These are phyloP conservation scores for Knoxia roxburghii DNA, from an alignment of 257 asterid species.

Conservation along the genomic window DNA sequence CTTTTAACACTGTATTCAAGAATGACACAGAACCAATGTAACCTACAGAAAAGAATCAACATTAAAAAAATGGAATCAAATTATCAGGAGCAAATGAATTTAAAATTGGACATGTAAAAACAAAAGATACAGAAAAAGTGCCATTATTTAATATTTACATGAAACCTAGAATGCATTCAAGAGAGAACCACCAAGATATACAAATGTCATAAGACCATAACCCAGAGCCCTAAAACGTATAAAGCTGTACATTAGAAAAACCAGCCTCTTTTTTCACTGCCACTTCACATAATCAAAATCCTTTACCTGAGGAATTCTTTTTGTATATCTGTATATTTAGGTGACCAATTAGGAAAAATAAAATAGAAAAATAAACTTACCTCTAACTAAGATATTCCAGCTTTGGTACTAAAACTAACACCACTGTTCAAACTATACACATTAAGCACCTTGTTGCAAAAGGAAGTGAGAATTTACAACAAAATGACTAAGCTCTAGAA, in stretches of 20 bases:
- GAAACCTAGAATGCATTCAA: background rate
- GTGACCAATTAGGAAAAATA: background rate
- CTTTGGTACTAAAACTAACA: background rate
- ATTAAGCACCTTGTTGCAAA: background rate
- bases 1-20: conserved; percentile 72
- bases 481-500: background rate
- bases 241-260: background rate
- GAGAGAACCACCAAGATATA: background rate
- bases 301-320: background rate
- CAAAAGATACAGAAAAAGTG: background rate
- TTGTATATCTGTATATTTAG: background rate
- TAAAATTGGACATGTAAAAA: background rate
- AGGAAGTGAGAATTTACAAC: background rate
- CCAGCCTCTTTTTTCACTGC: background rate
- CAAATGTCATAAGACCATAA: background rate
- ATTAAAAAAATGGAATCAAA: background rate
- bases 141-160: background rate
- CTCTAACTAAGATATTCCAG: background rate
- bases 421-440: background rate
- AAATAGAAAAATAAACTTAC: background rate
- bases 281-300: background rate
- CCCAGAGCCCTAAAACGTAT: background rate
- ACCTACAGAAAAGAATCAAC: conserved; percentile 42
- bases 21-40: conserved; percentile 94
- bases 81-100: background rate